Evolutionary conservation across 352 stramenopile genomes (phyloP), one percentile per base, ranked within the genome.

Genomic region (Phytophthora lateralis): DNA sequence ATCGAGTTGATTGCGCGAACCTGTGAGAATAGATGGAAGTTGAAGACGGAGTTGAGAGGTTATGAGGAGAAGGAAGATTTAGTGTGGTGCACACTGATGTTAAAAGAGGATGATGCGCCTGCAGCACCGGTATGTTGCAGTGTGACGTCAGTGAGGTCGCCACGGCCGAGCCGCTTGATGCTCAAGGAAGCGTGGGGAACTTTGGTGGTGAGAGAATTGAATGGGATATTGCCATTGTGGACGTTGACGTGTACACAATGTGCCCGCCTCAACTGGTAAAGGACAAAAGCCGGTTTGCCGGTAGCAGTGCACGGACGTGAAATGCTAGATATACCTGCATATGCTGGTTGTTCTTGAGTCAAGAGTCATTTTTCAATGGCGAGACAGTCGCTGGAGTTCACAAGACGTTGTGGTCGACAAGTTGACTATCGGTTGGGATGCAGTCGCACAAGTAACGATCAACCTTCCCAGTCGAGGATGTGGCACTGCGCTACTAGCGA

Each of bases 121-220:
- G 4, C 29, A 48, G 50, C 55, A 62, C 55, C 12, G 55, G 55
- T 20, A 59, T 32, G 39, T 47, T 59, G 37, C 21, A 15, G 57
- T 41, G 48, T 65, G 57, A 65, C 57, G 56, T 64, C 56, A 64
- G 32, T 20, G 56, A 24, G 56, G 46, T 42, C 34, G 21, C 7
- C 24, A 14, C 17, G 27, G 11, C 26, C 12, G 20, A 42, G 37
- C 9, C n/a, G 29, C 32, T 38, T 60, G 42, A 54, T 61, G 54
- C 42, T 27, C 20, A 20, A 53, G 30, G 52, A 60, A 57, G 35
- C 4, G 14, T 27, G 10, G 41, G 41, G n/a, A 21, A 44, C 38
- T 38, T 38, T 38, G 32, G 32, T 38, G 0, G 32, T 3, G 11
- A 38, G 14, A n/a, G 32, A 38, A 38, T 15, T 37, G 30, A 12